Base-by-base conservation (phyloP, 2,329 filamentous ascomycete genomes). In the Dothideomycetidae sp. region DNA sequence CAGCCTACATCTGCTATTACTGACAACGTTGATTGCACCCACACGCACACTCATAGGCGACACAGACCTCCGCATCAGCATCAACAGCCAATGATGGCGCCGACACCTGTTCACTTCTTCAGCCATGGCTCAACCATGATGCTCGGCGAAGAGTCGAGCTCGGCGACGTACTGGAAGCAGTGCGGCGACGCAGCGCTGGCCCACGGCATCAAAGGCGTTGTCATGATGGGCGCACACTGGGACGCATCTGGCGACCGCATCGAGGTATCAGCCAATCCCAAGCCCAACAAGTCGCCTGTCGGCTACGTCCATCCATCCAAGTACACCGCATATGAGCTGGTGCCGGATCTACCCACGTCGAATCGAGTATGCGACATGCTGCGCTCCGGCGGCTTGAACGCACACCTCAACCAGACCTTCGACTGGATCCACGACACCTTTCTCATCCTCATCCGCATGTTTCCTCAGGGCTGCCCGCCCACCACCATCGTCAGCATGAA, bases 381-480 rank as follows among this genome's bases (percentile, higher is more conserved):
- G 2, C 45, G 54, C 3, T 49, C 52, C 2, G 61, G 63, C 2
- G 73, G 74, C 5, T 70, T 79, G 54, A 60, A 70, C 21, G 71
- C 65, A 1, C 50, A 54, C 3, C 57, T 53, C 1, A 74, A 79
- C 49, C 29, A 35, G 30, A 30, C 30, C 0, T 81, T 81, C 45
- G 71, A 80, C 49, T 81, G 75, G 76, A 80, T 81, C 50, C 75
- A 81, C 59, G 77, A 81, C 53, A 78, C 73, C 0, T 81, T 73
- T 49, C 64, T 81, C 3, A 69, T 81, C 40, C 59, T 80, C 5
- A 76, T 80, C 50, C 64, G 74, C 37, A 81, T 81, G 75, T 81
- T 81, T 45, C 76, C 75, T 0, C 45, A 50, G 2, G 62, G 59
- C n/a, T 78, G 72, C 47, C 77, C 77, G 2, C 77, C 76, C 0